phyloP scores from a whole-genome alignment of 2,329 filamentous ascomycete genomes.

The Teratosphaeria gauchensis region DNA sequence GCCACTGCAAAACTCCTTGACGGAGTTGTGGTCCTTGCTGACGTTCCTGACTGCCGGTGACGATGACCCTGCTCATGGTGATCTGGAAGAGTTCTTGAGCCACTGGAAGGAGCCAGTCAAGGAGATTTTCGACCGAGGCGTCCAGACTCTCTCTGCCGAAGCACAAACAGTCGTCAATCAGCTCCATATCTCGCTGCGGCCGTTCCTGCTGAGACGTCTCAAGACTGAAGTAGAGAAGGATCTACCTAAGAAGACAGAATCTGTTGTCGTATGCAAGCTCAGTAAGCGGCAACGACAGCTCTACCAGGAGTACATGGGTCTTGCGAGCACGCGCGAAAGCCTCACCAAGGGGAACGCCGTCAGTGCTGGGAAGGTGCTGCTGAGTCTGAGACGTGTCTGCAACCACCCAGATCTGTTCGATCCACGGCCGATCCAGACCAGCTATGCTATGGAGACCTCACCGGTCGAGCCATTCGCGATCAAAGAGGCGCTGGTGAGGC shows the following conservation, averaged over 20 bases:
- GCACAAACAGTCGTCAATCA: constrained; percentile 85
- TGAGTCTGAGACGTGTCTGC: constrained; percentile 96
- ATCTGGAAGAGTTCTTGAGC: constrained; percentile 89
- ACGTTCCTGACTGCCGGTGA: constrained; percentile 94
- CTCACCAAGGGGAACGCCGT: constrained; percentile 89
- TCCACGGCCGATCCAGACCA: constrained; percentile 91
- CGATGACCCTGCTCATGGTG: constrained; percentile 71
- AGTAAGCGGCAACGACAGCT: constrained; percentile 92
- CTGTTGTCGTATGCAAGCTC: constrained; percentile 88
- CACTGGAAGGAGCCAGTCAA: constrained; percentile 94
- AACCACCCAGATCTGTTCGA: constrained; percentile 97
- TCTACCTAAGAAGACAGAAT: constrained; percentile 96
- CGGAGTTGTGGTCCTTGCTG: constrained; percentile 90
- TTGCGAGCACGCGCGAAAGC: constrained; percentile 79
- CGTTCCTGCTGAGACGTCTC: constrained; percentile 79
- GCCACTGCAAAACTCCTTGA: constrained; percentile 91
- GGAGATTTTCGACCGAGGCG: constrained; percentile 89
- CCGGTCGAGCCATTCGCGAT: constrained; percentile 64
- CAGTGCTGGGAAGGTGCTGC: constrained; percentile 95
- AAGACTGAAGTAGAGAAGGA: constrained; percentile 98
- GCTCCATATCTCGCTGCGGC: constrained; percentile 84
- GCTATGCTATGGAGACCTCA: constrained; percentile 72
- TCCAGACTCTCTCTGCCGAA: constrained; percentile 89
- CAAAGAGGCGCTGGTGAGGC: constrained; percentile 61
- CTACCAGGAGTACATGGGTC: constrained; percentile 91